Base-by-base conservation (phyloP, 306 rosid genomes). In the Boehmeria nivea region DNA sequence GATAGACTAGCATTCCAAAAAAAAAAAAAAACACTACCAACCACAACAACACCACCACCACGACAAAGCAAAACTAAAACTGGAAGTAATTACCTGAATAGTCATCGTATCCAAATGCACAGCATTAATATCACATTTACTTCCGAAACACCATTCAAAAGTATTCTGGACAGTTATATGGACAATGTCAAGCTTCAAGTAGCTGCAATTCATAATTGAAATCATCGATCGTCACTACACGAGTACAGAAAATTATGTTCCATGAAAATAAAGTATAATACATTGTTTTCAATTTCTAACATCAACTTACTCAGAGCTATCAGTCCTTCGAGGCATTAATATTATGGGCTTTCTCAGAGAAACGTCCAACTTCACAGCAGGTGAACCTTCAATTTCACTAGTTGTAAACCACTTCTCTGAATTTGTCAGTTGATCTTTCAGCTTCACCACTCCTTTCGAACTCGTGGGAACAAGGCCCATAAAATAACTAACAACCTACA, bases 331-430 rank as follows among this genome's bases (percentile, higher is more conserved):
- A 19, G 99, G 99, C 99, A 91, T 84, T 73, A 91, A 64, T 68
- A 91, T 91, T 51, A 91, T 87, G 60, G 99, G 99, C 78, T 91
- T 84, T 71, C 66, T 76, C 38, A 91, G 82, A 73, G 99, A 87
- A 52, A 91, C 76, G 65, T 87, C 96, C 72, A 91, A 80, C 82
- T 91, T 91, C 64, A 91, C 73, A 53, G 99, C 96, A 51, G 99
- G 95, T n/a, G 84, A 81, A 55, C 99, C 99, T 79, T 87, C 96
- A 62, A 87, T 76, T 51, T 91, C 99, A 75, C 84, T 75, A 51
- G 96, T 78, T 31, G 94, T 77, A 71, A 91, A 82, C 99, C 83
- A 82, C 70, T 82, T 87, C 79, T 91, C 99, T 39, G 96, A 91
- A 81, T 87, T 87, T 60, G 96, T 87, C 48, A 63, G 84, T 78